Conservation (phyloP, 257 asterid species). For the Ballota nigra region DNA sequence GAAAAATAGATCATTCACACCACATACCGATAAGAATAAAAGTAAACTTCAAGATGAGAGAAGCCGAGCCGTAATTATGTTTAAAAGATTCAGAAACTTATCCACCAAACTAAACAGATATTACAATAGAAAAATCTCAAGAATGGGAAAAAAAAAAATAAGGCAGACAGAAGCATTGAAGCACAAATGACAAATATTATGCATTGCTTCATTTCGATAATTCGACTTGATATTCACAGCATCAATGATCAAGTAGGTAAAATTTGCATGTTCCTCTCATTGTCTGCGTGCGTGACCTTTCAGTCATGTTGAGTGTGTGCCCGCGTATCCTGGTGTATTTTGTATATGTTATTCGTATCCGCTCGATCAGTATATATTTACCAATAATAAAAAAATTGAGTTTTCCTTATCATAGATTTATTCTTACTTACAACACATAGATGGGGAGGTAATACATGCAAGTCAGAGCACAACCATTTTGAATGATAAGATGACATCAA, state of each 20-base stretch:
- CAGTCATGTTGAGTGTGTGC: not conserved
- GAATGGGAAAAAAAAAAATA: constrained; percentile 6
- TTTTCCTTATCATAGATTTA: constrained; percentile 5
- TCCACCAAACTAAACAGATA: constrained; percentile 16
- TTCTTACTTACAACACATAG: not conserved
- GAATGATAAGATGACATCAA: not conserved
- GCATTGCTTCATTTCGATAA: constrained; percentile 12
- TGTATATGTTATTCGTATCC: not conserved
- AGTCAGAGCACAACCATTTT: constrained; percentile 19
- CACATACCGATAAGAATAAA: constrained; percentile 3
- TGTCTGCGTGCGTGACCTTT: not conserved
- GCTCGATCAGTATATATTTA: not conserved
- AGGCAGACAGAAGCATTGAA: not conserved
- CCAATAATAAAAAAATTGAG: not conserved
- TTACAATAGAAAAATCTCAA: constrained; percentile 11
- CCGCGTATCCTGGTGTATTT: not conserved
- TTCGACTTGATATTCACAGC: constrained; percentile 8
- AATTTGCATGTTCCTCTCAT: not conserved
- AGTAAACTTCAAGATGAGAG: not conserved
- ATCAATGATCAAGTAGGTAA: constrained; percentile 23
- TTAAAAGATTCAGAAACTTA: constrained; percentile 9
- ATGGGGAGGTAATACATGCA: constrained; percentile 9
- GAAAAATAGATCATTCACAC: constrained; percentile 30
- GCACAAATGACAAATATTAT: constrained; percentile 15
- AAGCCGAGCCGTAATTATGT: constrained; percentile 9